These are phyloP conservation scores for Ceratocystis variospora DNA, from an alignment of 2,329 filamentous ascomycete species.

Conservation along the genomic window DNA sequence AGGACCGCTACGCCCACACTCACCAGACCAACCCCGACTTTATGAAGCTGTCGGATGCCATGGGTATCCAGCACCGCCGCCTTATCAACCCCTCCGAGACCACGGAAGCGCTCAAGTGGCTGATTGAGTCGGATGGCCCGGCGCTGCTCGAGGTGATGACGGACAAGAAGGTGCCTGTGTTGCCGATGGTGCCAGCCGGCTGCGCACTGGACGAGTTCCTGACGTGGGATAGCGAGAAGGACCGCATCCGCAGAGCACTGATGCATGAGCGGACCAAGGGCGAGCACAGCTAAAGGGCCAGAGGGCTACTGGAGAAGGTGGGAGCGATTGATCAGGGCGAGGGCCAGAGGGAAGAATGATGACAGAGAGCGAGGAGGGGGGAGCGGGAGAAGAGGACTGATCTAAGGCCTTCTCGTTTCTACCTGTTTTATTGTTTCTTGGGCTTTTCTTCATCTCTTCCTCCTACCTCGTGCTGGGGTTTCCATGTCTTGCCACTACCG, in stretches of 20 bases:
- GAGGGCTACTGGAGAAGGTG: background rate
- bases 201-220: constrained; percentile 85
- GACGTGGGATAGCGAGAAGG: constrained; percentile 65
- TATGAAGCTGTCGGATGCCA: constrained; percentile 80
- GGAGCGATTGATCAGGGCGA: too few species aligned
- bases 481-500: background rate
- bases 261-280: constrained; percentile 51
- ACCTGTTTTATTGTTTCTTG: background rate
- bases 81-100: constrained; percentile 64
- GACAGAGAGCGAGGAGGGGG: background rate
- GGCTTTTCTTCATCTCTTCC: background rate
- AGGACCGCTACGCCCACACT: constrained; percentile 75
- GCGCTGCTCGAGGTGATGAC: constrained; percentile 84
- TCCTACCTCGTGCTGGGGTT: background rate
- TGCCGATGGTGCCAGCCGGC: constrained; percentile 91
- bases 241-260: constrained; percentile 50
- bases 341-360: background rate
- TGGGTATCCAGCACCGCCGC: constrained; percentile 67
- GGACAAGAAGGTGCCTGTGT: constrained; percentile 83
- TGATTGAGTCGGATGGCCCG: constrained; percentile 63
- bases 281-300: constrained; percentile 28
- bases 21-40: constrained; percentile 87
- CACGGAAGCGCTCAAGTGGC: constrained; percentile 66
- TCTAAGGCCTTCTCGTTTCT: background rate
- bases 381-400: background rate